Evolutionary conservation across 495 filamentous ascomycete genomes (phyloP).

Genomic region (Hypoxylon intermedium): DNA sequence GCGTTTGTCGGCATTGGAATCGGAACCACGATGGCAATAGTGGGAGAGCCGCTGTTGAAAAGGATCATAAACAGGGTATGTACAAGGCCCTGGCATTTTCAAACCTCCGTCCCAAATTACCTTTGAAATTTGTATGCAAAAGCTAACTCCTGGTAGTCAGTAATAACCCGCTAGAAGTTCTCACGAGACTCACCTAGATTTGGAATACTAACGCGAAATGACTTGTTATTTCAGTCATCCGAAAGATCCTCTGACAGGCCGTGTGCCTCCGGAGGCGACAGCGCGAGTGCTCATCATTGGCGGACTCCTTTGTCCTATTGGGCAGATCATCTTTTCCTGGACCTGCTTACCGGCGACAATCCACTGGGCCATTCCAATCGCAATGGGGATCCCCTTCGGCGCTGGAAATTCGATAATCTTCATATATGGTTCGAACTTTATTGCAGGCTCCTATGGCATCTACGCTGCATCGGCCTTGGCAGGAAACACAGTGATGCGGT

Average conservation of each 20-base stretch:
- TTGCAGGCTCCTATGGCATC: slow-evolving; percentile 78
- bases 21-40: slow-evolving; percentile 72
- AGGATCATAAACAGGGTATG: slow-evolving; percentile 73
- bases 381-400: slow-evolving; percentile 81
- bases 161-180: too few relatives aligned
- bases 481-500: slow-evolving; percentile 76
- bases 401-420: slow-evolving; percentile 78
- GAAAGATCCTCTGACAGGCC: slow-evolving; percentile 72
- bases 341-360: slow-evolving; percentile 75
- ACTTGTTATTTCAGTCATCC: too few relatives aligned
- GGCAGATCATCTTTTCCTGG: slow-evolving; percentile 82
- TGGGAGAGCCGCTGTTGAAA: slow-evolving; percentile 72
- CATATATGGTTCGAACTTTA: slow-evolving; percentile 80
- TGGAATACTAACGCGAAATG: too few relatives aligned
- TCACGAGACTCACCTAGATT: too few relatives aligned
- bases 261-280: slow-evolving; percentile 73
- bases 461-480: slow-evolving; percentile 80
- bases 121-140: too few relatives aligned
- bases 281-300: slow-evolving; percentile 75
- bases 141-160: too few relatives aligned
- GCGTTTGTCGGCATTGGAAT: too few relatives aligned
- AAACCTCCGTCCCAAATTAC: too few relatives aligned
- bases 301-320: slow-evolving; percentile 69
- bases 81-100: too few relatives aligned
- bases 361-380: slow-evolving; percentile 76